Percentiles rank a stretch among this genome's conserved stretches.
These are phyloP conservation scores for Triglochin maritima DNA, from an alignment of 106 monocot genomes.

Conservation along the genomic window DNA sequence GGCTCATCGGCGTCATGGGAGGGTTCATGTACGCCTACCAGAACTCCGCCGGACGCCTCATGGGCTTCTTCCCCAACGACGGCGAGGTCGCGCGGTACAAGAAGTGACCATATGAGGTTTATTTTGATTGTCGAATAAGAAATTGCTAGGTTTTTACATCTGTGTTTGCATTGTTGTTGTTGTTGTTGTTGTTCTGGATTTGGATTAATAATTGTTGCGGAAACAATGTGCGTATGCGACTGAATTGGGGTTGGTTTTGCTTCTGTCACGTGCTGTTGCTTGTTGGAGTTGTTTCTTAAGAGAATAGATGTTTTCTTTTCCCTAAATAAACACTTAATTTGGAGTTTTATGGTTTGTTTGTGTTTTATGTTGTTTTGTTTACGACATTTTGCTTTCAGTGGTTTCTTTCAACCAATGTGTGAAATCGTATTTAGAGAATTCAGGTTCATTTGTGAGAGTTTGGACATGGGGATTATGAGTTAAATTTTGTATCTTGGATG, in stretches of 20 bases:
- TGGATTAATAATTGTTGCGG: background rate
- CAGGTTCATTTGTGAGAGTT: too few species aligned
- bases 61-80: conserved; percentile 98
- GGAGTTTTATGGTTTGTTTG: background rate
- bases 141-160: background rate
- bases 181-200: background rate
- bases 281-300: too few species aligned
- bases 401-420: too few species aligned
- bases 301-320: too few species aligned
- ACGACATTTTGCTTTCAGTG: background rate
- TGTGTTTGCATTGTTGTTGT: background rate
- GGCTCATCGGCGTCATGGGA: conserved; percentile 91
- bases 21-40: conserved; percentile 99
- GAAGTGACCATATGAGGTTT: conserved; percentile 12
- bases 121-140: background rate
- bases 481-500: too few species aligned
- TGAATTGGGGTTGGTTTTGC: background rate
- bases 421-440: too few species aligned
- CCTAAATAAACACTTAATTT: too few species aligned
- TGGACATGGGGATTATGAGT: too few species aligned
- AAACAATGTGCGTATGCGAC: background rate
- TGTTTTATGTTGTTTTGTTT: background rate
- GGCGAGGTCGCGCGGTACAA: conserved; percentile 85
- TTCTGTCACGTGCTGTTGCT: background rate
- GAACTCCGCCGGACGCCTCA: conserved; percentile 95